Evolutionary conservation across 306 rosid species (phyloP).

Genomic region (Vigna nakashimae): DNA sequence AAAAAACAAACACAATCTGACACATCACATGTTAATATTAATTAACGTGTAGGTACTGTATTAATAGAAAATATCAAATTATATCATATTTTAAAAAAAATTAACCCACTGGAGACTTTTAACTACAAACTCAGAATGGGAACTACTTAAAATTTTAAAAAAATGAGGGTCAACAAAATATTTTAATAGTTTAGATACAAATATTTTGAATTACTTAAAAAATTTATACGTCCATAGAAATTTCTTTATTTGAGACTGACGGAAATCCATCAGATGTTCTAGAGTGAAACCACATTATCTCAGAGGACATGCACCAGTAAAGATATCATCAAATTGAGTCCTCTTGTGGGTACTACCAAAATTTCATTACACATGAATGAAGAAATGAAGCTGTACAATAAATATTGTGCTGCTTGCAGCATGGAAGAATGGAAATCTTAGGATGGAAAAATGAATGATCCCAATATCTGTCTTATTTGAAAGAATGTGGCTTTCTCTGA

Average conservation of each 20-base stretch:
- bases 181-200: background rate
- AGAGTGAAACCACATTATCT: constrained; percentile 45
- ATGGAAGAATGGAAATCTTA: constrained; percentile 61
- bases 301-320: constrained; percentile 38
- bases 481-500: constrained; percentile 62
- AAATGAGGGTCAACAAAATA: too few relatives aligned
- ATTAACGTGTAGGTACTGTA: too few relatives aligned
- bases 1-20: too few relatives aligned
- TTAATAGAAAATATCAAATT: too few relatives aligned
- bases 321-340: constrained; percentile 48
- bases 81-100: too few relatives aligned
- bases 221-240: background rate
- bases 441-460: constrained; percentile 59
- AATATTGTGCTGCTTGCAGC: constrained; percentile 61
- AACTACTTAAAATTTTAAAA: too few relatives aligned
- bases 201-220: background rate
- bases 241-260: constrained; percentile 39
- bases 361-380: constrained; percentile 94
- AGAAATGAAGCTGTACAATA: constrained; percentile 95
- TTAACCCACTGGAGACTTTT: too few relatives aligned
- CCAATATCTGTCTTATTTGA: constrained; percentile 64
- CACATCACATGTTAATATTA: too few relatives aligned
- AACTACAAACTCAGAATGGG: background rate
- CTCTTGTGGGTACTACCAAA: constrained; percentile 69
- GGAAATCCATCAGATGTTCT: constrained; percentile 51